A percentile compares a stretch with the other conserved stretches of the same genome.
phyloP scores from a whole-genome alignment of 2,329 filamentous ascomycete species.

The Dothidotthia symphoricarpi region DNA sequence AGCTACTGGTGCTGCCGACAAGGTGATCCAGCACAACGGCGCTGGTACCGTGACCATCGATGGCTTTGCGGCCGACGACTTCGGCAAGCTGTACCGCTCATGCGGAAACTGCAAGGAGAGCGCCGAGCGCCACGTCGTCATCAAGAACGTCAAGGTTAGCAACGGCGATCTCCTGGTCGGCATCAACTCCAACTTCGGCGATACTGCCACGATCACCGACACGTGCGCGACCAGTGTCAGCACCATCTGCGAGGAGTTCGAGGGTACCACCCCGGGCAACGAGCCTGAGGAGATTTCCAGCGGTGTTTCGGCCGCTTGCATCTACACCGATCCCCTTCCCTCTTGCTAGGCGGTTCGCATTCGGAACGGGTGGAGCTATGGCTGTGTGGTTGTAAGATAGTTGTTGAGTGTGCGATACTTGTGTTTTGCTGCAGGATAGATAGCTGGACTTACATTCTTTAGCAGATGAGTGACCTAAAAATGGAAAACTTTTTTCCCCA shows the following conservation, averaged over 20 bases:
- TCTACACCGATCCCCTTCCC: slow-evolving; percentile 15
- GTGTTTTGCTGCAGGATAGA: too few species aligned
- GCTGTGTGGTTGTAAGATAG: neutral
- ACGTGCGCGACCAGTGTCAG: slow-evolving; percentile 19
- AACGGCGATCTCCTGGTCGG: slow-evolving; percentile 45
- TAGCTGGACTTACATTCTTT: too few species aligned
- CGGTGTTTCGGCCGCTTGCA: slow-evolving; percentile 18
- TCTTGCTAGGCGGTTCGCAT: slow-evolving; percentile 20
- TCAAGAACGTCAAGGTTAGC: slow-evolving; percentile 44
- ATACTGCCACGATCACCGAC: slow-evolving; percentile 41
- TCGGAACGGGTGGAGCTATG: neutral
- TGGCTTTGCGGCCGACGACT: slow-evolving; percentile 30
- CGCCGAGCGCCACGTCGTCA: slow-evolving; percentile 43
- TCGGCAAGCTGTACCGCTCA: slow-evolving; percentile 44
- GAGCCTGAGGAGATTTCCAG: slow-evolving; percentile 17
- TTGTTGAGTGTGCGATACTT: too few species aligned
- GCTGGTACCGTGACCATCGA: slow-evolving; percentile 37
- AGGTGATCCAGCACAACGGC: slow-evolving; percentile 45
- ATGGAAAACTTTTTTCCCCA: too few species aligned
- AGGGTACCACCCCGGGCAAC: slow-evolving; percentile 17
- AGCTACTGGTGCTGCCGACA: slow-evolving; percentile 37
- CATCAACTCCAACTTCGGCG: slow-evolving; percentile 53
- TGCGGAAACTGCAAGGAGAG: slow-evolving; percentile 50
- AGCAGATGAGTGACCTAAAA: too few species aligned
- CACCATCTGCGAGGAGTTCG: slow-evolving; percentile 25